Percentiles rank a stretch among this genome's conserved stretches.
phyloP scores from a whole-genome alignment of 495 filamentous ascomycete species.

The Penicillium atrosanguineum region DNA sequence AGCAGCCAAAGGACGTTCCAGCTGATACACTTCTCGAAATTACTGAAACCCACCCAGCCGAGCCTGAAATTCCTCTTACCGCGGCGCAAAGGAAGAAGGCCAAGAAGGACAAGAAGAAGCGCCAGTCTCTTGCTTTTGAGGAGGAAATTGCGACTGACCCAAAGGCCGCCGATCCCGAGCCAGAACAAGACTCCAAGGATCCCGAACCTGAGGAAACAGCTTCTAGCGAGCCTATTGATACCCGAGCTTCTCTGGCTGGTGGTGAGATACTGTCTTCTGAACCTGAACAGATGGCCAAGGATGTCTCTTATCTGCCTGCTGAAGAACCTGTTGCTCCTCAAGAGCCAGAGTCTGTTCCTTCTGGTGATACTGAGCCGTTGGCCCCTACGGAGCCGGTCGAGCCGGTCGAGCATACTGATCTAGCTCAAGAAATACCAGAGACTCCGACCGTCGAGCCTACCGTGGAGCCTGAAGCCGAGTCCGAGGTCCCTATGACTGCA shows the following conservation, averaged over 20 bases:
- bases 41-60: slow-evolving; percentile 1
- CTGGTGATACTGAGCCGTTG: slow-evolving; percentile 9
- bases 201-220: slow-evolving; percentile 14
- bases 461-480: slow-evolving; percentile 11
- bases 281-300: neutral
- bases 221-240: slow-evolving; percentile 11
- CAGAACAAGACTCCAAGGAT: slow-evolving; percentile 6
- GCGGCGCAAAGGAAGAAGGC: slow-evolving; percentile 27
- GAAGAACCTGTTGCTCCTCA: slow-evolving; percentile 1
- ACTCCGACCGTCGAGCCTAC: slow-evolving; percentile 4
- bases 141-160: slow-evolving; percentile 14
- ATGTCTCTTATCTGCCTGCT: slow-evolving; percentile 5
- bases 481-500: slow-evolving; percentile 22
- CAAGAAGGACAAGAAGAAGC: slow-evolving; percentile 36
- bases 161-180: slow-evolving; percentile 11
- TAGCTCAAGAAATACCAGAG: slow-evolving; percentile 5
- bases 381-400: slow-evolving; percentile 12
- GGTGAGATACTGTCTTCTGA: slow-evolving; percentile 19
- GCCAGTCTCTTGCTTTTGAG: slow-evolving; percentile 26
- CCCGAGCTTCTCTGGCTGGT: slow-evolving; percentile 18
- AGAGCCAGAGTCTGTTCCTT: slow-evolving; percentile 2
- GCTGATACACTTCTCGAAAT: slow-evolving; percentile 6
- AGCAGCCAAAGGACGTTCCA: slow-evolving; percentile 4
- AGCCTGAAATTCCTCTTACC: slow-evolving; percentile 13
- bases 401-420: slow-evolving; percentile 5